Conservation (phyloP, 2,329 filamentous ascomycete species). For the Geosmithia flava region DNA sequence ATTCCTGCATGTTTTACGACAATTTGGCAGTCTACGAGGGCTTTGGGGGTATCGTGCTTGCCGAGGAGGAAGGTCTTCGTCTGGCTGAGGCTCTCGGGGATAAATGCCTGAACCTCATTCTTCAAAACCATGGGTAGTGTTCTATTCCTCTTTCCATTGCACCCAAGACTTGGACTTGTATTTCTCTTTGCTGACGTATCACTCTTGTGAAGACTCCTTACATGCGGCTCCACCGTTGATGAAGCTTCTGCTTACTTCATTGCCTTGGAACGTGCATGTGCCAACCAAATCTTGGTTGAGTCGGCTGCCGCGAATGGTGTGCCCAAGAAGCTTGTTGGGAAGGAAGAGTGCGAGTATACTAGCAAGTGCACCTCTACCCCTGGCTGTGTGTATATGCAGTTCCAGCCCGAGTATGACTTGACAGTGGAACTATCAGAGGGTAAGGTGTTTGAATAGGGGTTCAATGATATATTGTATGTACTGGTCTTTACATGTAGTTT, state of each 20-base stretch:
- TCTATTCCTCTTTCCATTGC: background rate
- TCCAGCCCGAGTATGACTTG: slow-evolving; percentile 17
- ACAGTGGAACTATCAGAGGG: slow-evolving; percentile 5
- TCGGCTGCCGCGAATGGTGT: slow-evolving; percentile 9
- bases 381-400: slow-evolving; percentile 21
- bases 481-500: too few relatives aligned
- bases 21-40: slow-evolving; percentile 53
- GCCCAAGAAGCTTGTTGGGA: slow-evolving; percentile 22
- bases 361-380: slow-evolving; percentile 11
- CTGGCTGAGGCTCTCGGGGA: slow-evolving; percentile 50
- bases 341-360: slow-evolving; percentile 26
- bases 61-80: slow-evolving; percentile 49
- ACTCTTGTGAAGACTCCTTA: slow-evolving; percentile 30
- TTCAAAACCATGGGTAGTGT: slow-evolving; percentile 51
- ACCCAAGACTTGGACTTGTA: background rate
- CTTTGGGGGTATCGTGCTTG: slow-evolving; percentile 36
- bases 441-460: background rate
- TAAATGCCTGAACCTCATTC: slow-evolving; percentile 45
- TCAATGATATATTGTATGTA: too few relatives aligned
- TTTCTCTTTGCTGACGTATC: background rate
- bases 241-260: slow-evolving; percentile 61
- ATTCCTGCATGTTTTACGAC: slow-evolving; percentile 52
- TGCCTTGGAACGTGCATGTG: slow-evolving; percentile 53
- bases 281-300: slow-evolving; percentile 18
- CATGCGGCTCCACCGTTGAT: slow-evolving; percentile 57